Evolutionary conservation across 2,329 filamentous ascomycete genomes (phyloP), one percentile per base, ranked within the genome.

Genomic region (Amylocarpus encephaloides): DNA sequence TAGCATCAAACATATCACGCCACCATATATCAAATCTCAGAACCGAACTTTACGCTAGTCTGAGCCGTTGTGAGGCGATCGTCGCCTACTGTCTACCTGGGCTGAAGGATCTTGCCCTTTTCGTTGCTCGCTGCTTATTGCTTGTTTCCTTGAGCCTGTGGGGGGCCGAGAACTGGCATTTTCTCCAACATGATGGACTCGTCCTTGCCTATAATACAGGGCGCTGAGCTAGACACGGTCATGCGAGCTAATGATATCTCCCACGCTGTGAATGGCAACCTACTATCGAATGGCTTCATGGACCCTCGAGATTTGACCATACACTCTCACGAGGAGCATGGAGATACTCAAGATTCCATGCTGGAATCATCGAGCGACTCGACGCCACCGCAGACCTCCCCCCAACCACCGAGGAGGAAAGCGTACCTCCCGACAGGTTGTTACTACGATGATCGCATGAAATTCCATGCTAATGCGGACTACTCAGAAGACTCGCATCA

Each of bases 391-490:
- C 33, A 39, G 40, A 18, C 41, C 13, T 13, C 33, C 9, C 15
- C 32, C 13, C 18, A 10, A 12, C 22, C 6, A 12, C 46, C 22
- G 12, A 16, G 10, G n/a, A 53, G 61, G 16, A 59, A 48, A 48
- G 48, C 49, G 2, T 52, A 47, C 33, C 55, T 88, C 1, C 80
- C 85, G 0, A 91, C 86, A 0, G 88, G 88, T 3, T 82, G 86
- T 54, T 92, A 88, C 58, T 98, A 97, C 66, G 93, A 98, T 70
- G 83, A 88, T 50, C 82, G 92, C 30, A 98, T 98, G 93, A 89
- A 93, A 53, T 86, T 94, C 53, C 93, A 98, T 66, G 87, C 90
- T 48, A 95, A 96, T 65, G 83, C 88, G 13, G 83, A 88, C 65
- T 85, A 82, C 63, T 80, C 78, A 15, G 76, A 78, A 1, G 79